Evolutionary conservation across 805 yeast genomes (phyloP), one percentile per base, ranked within the genome.

Genomic region (Komagataella populi): DNA sequence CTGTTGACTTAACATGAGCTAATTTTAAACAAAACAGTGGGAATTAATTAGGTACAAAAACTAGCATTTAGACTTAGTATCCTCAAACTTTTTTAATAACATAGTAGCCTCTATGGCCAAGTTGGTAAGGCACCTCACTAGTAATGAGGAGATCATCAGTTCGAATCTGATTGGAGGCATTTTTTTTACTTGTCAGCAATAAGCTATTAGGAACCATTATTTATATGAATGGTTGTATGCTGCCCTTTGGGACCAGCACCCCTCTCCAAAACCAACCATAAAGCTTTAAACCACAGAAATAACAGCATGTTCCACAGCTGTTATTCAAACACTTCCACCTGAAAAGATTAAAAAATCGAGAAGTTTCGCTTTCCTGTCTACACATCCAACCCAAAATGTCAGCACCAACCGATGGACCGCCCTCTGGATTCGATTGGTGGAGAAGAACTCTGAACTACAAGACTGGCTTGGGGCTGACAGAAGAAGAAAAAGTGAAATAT

Each of bases 381-480:
- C 14, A 8, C 39, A 30, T 10, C 39, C 39, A 30, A 3, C 12
- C 39, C 14, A 30, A 30, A 6, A 30, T 30, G 39, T 14, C 39
- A 30, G 39, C 10, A 14, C 39, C 39, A 30, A 30, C 10, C 8
- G 39, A 30, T 30, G 39, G 14, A 30, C 39, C 39, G 14, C 39
- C 39, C 39, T 30, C 39, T 5, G 39, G 39, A 30, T 30, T 44
- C 23, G 83, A 82, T 50, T 86, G 91, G 90, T 85, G 93, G 91
- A 72, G 88, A 55, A 71, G 88, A 53, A 76, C 87, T 2, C 61
- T 86, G 54, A 76, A 77, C 52, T 87, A 85, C 65, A 72, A 78
- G 55, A 83, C 91, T 0, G 90, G 90, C 0, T 58, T 86, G 22
- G 88, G 88, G 0, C 55, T 81, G 43, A 65, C 77, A 6, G 72